Evolutionary conservation across 1,284 basidiomycete genomes (phyloP).

Genomic region (Cryptococcus maquisensis): DNA sequence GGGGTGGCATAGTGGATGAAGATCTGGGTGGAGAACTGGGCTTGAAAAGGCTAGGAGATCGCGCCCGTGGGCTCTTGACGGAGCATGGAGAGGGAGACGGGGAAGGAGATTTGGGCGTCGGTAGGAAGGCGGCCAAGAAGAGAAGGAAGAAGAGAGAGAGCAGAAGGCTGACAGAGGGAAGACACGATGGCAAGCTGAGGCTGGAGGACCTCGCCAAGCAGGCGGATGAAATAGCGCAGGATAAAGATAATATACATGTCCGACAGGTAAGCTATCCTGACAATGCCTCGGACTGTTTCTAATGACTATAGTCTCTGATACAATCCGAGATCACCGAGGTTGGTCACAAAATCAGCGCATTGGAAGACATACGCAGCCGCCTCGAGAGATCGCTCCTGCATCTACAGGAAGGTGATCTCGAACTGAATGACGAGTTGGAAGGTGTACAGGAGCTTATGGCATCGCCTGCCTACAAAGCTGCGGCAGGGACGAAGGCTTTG

Average conservation of each 20-base stretch:
- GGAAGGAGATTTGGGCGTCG: slow-evolving; percentile 33
- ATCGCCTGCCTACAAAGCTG: slow-evolving; percentile 49
- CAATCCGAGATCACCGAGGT: slow-evolving; percentile 82
- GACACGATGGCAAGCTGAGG: slow-evolving; percentile 64
- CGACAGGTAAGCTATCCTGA: slow-evolving; percentile 59
- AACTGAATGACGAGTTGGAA: slow-evolving; percentile 88
- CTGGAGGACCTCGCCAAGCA: slow-evolving; percentile 77
- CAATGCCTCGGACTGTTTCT: slow-evolving; percentile 4
- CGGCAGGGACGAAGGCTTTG: slow-evolving; percentile 39
- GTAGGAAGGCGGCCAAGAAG: slow-evolving; percentile 53
- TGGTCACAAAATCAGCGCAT: slow-evolving; percentile 75
- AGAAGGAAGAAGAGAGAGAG: slow-evolving; percentile 59
- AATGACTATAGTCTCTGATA: slow-evolving; percentile 61
- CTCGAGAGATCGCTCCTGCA: slow-evolving; percentile 79
- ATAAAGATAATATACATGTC: slow-evolving; percentile 85
- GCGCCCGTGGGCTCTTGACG: slow-evolving; percentile 65
- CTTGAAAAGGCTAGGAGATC: slow-evolving; percentile 70
- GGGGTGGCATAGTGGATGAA: slow-evolving; percentile 51
- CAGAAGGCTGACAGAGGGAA: slow-evolving; percentile 63
- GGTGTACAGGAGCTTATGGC: slow-evolving; percentile 79
- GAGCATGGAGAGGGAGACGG: slow-evolving; percentile 48
- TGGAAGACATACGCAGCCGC: slow-evolving; percentile 75
- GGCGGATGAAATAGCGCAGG: slow-evolving; percentile 73
- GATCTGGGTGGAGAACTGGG: slow-evolving; percentile 75
- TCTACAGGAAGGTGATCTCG: slow-evolving; percentile 90